Conservation (phyloP, 2,329 filamentous ascomycete species). For the Trichoderma harzianum region DNA sequence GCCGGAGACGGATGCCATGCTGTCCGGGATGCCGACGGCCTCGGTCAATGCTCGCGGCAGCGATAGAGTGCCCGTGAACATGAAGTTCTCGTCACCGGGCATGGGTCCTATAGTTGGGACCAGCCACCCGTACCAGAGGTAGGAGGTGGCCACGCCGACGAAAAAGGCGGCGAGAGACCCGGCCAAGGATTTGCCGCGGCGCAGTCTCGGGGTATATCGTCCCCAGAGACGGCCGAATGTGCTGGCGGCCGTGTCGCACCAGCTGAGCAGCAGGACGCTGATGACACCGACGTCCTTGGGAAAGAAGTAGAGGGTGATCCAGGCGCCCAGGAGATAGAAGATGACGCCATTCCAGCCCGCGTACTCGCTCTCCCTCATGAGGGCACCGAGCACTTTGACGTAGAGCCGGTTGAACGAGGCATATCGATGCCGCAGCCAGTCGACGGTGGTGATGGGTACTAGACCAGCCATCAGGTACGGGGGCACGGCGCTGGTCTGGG, state of each 20-base stretch:
- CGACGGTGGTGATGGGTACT: constrained; percentile 77
- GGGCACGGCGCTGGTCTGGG: constrained; percentile 73
- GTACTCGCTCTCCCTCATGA: constrained; percentile 97
- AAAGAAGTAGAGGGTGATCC: constrained; percentile 79
- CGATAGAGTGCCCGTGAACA: constrained; percentile 75
- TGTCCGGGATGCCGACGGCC: constrained; percentile 57
- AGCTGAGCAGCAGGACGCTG: constrained; percentile 84
- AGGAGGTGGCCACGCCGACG: constrained; percentile 78
- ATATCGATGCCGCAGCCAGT: constrained; percentile 79
- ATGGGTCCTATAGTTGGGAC: constrained; percentile 66
- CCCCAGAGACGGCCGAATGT: constrained; percentile 91
- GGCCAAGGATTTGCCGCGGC: constrained; percentile 86
- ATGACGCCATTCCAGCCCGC: constrained; percentile 95
- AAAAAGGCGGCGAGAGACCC: constrained; percentile 81
- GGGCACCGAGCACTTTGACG: constrained; percentile 75
- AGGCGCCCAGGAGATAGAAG: constrained; percentile 89
- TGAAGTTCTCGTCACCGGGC: constrained; percentile 65
- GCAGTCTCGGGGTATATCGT: constrained; percentile 79
- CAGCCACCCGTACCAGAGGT: constrained; percentile 83
- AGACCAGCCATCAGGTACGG: constrained; percentile 79
- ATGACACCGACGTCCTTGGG: constrained; percentile 92
- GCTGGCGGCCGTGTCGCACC: constrained; percentile 96
- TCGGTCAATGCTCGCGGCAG: constrained; percentile 60
- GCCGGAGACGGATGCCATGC: constrained; percentile 63
- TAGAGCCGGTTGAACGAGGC: constrained; percentile 82